These are phyloP conservation scores for Fremontodendron californicum DNA, from an alignment of 345 rosid species.

Conservation along the genomic window DNA sequence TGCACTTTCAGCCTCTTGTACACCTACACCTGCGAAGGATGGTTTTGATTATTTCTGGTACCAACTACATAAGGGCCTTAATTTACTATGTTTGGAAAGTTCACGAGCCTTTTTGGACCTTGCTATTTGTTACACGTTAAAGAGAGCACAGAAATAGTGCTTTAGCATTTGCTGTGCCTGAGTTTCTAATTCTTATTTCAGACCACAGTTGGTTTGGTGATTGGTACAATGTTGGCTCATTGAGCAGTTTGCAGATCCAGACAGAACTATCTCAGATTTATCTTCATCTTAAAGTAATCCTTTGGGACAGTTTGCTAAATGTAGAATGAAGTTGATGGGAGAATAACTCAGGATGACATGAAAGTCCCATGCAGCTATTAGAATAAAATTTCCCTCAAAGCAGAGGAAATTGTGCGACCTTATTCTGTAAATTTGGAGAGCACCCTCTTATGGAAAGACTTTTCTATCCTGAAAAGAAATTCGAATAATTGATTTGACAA, in stretches of 20 bases:
- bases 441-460: neutral
- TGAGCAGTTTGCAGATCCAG: neutral
- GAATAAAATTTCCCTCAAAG: neutral
- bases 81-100: neutral
- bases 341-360: neutral
- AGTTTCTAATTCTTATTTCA: neutral
- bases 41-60: neutral
- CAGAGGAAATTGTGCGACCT: neutral
- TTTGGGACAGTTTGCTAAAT: neutral
- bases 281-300: neutral
- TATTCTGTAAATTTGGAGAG: neutral
- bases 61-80: no score
- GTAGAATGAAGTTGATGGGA: neutral
- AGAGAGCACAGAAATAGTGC: no score
- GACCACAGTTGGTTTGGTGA: neutral
- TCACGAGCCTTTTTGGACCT: neutral
- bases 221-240: neutral
- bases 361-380: neutral
- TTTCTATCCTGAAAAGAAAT: neutral
- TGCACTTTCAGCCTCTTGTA: neutral
- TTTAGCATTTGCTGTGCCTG: neutral
- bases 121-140: neutral
- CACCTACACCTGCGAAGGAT: neutral
- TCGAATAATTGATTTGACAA: neutral
- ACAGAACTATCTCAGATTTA: neutral